Percentiles rank a stretch among this genome's conserved stretches.
Evolutionary conservation across 768 basidiomycete genomes (phyloP).

Genomic region (Holtermannia corniformis): DNA sequence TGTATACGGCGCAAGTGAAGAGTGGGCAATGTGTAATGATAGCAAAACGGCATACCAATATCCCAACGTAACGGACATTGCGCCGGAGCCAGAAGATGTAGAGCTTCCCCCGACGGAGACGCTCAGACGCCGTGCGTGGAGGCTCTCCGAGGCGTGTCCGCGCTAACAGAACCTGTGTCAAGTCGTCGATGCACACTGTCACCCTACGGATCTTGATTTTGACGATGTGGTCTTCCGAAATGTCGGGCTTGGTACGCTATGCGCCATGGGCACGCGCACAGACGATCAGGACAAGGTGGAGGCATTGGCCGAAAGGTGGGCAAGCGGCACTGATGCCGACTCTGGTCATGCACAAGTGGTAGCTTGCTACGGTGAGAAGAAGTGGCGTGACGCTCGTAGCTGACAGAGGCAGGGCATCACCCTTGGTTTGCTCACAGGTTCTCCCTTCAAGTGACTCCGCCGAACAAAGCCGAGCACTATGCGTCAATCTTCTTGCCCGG

Average conservation of each 20-base stretch:
- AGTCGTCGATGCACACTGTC: constrained; percentile 81
- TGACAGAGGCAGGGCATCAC: constrained; percentile 59
- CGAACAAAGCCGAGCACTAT: constrained; percentile 67
- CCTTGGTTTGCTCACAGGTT: constrained; percentile 88
- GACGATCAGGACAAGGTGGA: constrained; percentile 65
- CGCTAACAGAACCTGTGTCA: not conserved
- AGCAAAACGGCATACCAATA: not conserved
- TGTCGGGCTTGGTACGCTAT: constrained; percentile 56
- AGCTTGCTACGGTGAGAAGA: constrained; percentile 74
- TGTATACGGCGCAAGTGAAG: no score
- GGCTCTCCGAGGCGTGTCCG: not conserved
- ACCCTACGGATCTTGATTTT: constrained; percentile 70
- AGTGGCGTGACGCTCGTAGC: constrained; percentile 1
- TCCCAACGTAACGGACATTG: not conserved
- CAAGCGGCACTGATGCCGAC: constrained; percentile 36
- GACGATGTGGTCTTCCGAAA: constrained; percentile 48
- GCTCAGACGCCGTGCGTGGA: not conserved
- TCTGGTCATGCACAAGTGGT: constrained; percentile 46
- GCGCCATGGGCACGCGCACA: constrained; percentile 57
- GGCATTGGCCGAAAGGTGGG: constrained; percentile 55
- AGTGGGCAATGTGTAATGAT: no score
- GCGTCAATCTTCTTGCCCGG: constrained; percentile 53
- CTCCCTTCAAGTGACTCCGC: constrained; percentile 43
- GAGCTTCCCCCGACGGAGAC: not conserved
- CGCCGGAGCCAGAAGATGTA: not conserved